Evolutionary conservation across 345 rosid genomes (phyloP).

Genomic region (Raphanus sativus): DNA sequence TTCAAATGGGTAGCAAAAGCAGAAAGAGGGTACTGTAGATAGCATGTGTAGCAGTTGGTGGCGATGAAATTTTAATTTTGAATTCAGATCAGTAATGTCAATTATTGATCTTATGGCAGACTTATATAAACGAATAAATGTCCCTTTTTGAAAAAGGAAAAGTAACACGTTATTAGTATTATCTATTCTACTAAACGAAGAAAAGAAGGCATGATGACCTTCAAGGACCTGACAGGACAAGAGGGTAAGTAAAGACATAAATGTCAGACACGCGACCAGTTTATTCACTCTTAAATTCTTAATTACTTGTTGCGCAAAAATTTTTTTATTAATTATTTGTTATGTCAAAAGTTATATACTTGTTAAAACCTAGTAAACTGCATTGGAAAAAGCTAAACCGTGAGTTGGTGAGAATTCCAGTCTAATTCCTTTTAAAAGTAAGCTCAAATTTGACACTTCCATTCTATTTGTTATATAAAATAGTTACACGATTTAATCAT

Average conservation of each 20-base stretch:
- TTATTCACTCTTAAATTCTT: not conserved
- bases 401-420: constrained; percentile 13
- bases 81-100: not conserved
- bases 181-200: not conserved
- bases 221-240: not conserved
- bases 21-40: not conserved
- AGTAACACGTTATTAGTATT: constrained; percentile 2
- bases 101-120: constrained; percentile 4
- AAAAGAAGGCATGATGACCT: not conserved
- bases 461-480: not conserved
- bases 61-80: not conserved
- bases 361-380: not conserved
- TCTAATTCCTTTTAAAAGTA: not conserved
- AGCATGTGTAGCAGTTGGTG: constrained; percentile 10
- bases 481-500: not conserved
- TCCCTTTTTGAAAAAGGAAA: not conserved
- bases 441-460: not conserved
- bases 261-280: not conserved
- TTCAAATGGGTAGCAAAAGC: not conserved
- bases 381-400: not conserved
- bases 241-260: not conserved
- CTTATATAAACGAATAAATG: not conserved
- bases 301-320: too few relatives aligned
- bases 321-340: too few relatives aligned
- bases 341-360: too few relatives aligned